Base-by-base conservation (phyloP, 2,329 filamentous ascomycete genomes). In the Penicillium frequentans region DNA sequence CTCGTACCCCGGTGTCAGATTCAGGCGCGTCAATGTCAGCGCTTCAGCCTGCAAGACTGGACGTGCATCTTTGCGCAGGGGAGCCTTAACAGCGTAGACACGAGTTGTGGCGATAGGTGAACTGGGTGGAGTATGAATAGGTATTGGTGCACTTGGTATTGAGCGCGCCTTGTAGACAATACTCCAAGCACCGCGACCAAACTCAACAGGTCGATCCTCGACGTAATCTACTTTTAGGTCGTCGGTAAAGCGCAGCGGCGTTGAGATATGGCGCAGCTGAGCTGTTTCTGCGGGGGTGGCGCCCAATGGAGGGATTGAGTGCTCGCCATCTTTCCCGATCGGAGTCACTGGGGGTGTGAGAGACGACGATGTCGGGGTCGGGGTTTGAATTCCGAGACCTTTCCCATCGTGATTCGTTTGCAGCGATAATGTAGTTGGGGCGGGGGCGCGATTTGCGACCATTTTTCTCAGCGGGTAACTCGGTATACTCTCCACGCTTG, bases 171-270 rank as follows among this genome's bases (percentile, higher is more conserved):
- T 76, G 65, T 77, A 79, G 19, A 81, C 79, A 19, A 72, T 73
- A 58, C 79, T 81, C 78, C 79, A 81, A 19, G 72, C 77, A 24
- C 79, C 79, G 37, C 70, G 71, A 24, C 79, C 79, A 52, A 76
- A 79, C 52, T 77, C 72, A 19, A 75, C 50, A 8, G 64, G 68
- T 14, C 63, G 64, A 16, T 70, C 71, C n/a, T 62, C 56, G 51
- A 72, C 70, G 48, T 55, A 59, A 21, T 67, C 68, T 19, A 72
- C 62, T 49, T 77, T 69, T 11, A 77, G 50, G n/a, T 71, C 69
- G 13, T 71, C 68, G 3, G 64, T 55, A 48, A 76, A 77, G 24
- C 69, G 66, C 11, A 67, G 58, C 6, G 70, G 68, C 7, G 53
- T 59, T 13, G 33, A 50, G 27, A 59, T 43, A 27, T 54, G 55